Conservation (phyloP, 1,139 yeast species). For the Debaryomyces subglobosus region DNA sequence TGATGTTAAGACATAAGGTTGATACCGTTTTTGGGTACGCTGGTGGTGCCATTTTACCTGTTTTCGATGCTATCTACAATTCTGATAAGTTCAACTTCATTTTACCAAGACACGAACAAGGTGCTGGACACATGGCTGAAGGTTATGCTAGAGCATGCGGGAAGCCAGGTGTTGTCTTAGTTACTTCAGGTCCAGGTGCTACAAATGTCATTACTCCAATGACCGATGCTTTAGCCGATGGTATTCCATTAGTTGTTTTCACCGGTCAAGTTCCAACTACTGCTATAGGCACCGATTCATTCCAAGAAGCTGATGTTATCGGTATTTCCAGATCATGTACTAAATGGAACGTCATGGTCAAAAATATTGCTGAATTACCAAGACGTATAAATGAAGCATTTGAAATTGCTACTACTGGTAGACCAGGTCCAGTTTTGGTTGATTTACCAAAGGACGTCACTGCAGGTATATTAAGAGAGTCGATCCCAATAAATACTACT, state of each 20-base stretch:
- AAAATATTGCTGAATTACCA: conserved; percentile 90
- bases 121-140: conserved; percentile 99
- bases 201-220: conserved; percentile 96
- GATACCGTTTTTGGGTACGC: conserved; percentile 96
- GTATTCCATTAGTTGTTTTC: conserved; percentile 96
- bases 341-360: conserved; percentile 99
- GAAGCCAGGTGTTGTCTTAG: conserved; percentile 97
- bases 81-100: conserved; percentile 87
- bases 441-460: conserved; percentile 98
- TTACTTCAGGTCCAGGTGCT: conserved; percentile 98
- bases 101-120: conserved; percentile 96
- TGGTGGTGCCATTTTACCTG: conserved; percentile 98
- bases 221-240: conserved; percentile 97
- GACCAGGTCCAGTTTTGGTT: conserved; percentile 98
- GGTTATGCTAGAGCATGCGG: conserved; percentile 96
- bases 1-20: conserved; percentile 96
- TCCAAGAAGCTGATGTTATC: conserved; percentile 97
- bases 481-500: conserved; percentile 84
- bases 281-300: conserved; percentile 97
- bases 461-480: conserved; percentile 80
- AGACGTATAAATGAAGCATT: conserved; percentile 96
- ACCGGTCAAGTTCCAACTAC: conserved; percentile 96
- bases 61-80: conserved; percentile 94
- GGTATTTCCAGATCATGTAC: conserved; percentile 98
- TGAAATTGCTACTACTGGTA: conserved; percentile 92